phyloP scores from a whole-genome alignment of 192 early-diverging fungal species.

The Mortierella antarctica region DNA sequence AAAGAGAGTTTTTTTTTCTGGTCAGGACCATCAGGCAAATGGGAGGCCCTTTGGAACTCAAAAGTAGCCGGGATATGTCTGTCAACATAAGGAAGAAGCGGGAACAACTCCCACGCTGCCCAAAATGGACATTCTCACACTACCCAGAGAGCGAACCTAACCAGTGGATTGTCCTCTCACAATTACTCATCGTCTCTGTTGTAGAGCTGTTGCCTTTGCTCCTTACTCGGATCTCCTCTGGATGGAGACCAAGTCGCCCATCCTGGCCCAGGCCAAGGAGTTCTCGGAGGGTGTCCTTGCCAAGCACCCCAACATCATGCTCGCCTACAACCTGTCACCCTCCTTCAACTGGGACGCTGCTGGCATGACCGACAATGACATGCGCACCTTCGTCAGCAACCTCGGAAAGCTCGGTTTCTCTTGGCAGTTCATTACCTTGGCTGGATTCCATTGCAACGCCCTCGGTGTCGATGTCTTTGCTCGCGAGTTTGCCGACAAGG shows the following conservation, averaged over 20 bases:
- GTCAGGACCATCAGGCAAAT: no score
- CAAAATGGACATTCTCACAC: no score
- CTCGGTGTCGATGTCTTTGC: slow-evolving; percentile 87
- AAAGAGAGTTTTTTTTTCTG: no score
- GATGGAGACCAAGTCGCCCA: slow-evolving; percentile 99
- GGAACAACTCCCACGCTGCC: no score
- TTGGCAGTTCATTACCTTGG: slow-evolving; percentile 98
- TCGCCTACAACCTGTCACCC: slow-evolving; percentile 97
- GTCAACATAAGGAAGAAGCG: no score
- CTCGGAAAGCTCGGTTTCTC: slow-evolving; percentile 93
- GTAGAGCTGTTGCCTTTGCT: slow-evolving; percentile 73
- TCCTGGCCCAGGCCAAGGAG: slow-evolving; percentile 90
- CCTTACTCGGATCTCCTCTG: slow-evolving; percentile 92
- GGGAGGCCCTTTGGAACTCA: no score
- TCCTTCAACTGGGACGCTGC: slow-evolving; percentile 99
- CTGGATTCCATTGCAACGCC: slow-evolving; percentile 93
- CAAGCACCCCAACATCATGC: slow-evolving; percentile 83
- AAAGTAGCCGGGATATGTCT: no score
- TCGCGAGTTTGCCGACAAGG: slow-evolving; percentile 83
- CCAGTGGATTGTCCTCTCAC: no score
- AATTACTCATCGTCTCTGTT: neutral
- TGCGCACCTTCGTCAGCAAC: slow-evolving; percentile 83
- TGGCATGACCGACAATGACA: slow-evolving; percentile 91
- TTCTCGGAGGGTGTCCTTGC: slow-evolving; percentile 87
- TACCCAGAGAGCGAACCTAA: no score